phyloP scores from a whole-genome alignment of 257 asterid genomes.

The Solanum gracilifrons region DNA sequence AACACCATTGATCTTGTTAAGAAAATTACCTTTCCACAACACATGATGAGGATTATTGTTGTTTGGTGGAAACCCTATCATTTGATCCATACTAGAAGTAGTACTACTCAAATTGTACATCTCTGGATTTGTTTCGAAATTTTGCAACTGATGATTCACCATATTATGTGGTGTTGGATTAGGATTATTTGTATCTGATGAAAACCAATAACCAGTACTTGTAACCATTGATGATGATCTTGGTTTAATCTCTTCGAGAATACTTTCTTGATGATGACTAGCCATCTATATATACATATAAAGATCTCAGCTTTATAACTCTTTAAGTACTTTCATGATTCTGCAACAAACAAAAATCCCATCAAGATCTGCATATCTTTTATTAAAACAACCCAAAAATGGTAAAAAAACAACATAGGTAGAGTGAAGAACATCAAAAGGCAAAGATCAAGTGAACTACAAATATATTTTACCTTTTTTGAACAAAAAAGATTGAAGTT shows the following conservation, averaged over 20 bases:
- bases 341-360: constrained; percentile 3
- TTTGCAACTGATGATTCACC: constrained; percentile 10
- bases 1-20: constrained; percentile 14
- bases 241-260: constrained; percentile 14
- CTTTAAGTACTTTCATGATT: not conserved
- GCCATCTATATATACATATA: constrained; percentile 21
- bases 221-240: constrained; percentile 17
- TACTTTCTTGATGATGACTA: constrained; percentile 11
- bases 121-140: constrained; percentile 29
- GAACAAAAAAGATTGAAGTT: constrained; percentile 17
- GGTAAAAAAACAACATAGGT: not conserved
- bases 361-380: not conserved
- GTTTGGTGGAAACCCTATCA: constrained; percentile 52
- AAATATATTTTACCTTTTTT: constrained; percentile 9
- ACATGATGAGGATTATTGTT: constrained; percentile 9
- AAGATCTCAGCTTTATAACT: not conserved
- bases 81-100: constrained; percentile 34
- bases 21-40: constrained; percentile 37
- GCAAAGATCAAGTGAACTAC: constrained; percentile 4
- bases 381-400: constrained; percentile 1
- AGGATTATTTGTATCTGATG: constrained; percentile 19
- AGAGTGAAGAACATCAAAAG: constrained; percentile 7
- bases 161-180: constrained; percentile 1
- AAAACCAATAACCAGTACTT: constrained; percentile 33
- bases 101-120: constrained; percentile 37